A percentile compares a stretch with the other conserved stretches of the same genome.
Evolutionary conservation across 345 rosid species (phyloP).

Genomic region (Citrus maxima): DNA sequence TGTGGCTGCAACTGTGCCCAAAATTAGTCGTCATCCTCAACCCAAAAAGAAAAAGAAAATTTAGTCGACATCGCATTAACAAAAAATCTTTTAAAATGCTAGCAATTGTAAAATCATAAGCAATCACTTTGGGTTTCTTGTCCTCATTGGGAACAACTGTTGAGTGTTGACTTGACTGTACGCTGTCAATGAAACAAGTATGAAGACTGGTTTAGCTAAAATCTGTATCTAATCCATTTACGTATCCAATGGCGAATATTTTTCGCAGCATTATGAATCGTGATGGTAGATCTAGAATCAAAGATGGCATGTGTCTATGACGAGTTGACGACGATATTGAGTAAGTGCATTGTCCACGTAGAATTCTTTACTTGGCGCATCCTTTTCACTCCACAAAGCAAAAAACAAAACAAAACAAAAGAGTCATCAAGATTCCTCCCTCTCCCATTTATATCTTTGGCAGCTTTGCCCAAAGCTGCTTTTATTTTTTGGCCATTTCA

Average conservation of each 20-base stretch:
- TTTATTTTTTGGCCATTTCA: slow-evolving; percentile 19
- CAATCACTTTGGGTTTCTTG: too few species aligned
- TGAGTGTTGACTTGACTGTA: too few species aligned
- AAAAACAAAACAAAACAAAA: slow-evolving; percentile 8
- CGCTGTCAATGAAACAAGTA: too few species aligned
- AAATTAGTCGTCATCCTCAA: background rate
- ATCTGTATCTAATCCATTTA: background rate
- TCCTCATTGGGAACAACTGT: too few species aligned
- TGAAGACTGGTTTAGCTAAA: too few species aligned
- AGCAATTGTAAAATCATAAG: too few species aligned
- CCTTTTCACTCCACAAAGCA: slow-evolving; percentile 28
- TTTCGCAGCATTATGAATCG: background rate
- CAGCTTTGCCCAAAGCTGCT: slow-evolving; percentile 27
- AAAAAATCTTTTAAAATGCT: too few species aligned
- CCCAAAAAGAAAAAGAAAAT: too few species aligned
- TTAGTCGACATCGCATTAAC: too few species aligned
- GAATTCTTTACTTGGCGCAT: slow-evolving; percentile 30
- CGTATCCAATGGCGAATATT: slow-evolving; percentile 10
- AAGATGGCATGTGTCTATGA: background rate
- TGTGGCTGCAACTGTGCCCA: slow-evolving; percentile 3
- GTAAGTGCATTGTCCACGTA: background rate
- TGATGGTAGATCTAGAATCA: background rate
- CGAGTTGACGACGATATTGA: too few species aligned
- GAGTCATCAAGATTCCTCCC: slow-evolving; percentile 52
- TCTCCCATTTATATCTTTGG: slow-evolving; percentile 36